phyloP scores from a whole-genome alignment of 2,329 filamentous ascomycete genomes.

The Botrytis squamosa region DNA sequence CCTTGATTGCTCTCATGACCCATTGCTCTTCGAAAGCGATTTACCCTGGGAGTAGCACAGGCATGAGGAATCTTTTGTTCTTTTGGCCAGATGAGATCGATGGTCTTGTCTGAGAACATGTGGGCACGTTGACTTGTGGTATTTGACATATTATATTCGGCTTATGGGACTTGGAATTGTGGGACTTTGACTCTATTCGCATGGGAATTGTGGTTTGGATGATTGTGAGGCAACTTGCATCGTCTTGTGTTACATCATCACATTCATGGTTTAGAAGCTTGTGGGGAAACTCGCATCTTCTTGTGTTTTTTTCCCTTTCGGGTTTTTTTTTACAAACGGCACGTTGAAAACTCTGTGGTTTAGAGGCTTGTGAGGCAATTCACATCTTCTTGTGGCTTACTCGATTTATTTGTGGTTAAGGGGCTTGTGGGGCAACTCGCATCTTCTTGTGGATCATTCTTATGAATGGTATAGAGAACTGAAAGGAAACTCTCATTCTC shows the following conservation, averaged over 20 bases:
- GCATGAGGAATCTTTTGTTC: not conserved
- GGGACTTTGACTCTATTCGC: not conserved
- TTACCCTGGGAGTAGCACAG: not conserved
- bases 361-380: not conserved
- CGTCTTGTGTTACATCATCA: not conserved
- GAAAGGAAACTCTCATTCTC: not conserved
- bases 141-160: no score
- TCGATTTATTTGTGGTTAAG: not conserved
- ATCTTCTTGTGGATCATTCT: not conserved
- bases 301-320: not conserved
- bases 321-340: not conserved
- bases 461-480: not conserved
- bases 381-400: not conserved
- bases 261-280: not conserved
- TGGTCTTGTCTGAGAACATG: not conserved
- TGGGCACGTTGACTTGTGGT: not conserved
- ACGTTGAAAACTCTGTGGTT: not conserved
- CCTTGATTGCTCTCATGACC: not conserved
- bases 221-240: not conserved
- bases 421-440: not conserved
- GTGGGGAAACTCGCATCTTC: not conserved
- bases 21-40: not conserved
- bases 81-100: conserved; percentile 2
- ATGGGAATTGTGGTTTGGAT: not conserved
- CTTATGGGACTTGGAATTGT: not conserved